Percentiles rank a stretch among this genome's conserved stretches.
These are phyloP conservation scores for Blastobotrys capitulatus DNA, from an alignment of 1,139 yeast species.

Conservation along the genomic window DNA sequence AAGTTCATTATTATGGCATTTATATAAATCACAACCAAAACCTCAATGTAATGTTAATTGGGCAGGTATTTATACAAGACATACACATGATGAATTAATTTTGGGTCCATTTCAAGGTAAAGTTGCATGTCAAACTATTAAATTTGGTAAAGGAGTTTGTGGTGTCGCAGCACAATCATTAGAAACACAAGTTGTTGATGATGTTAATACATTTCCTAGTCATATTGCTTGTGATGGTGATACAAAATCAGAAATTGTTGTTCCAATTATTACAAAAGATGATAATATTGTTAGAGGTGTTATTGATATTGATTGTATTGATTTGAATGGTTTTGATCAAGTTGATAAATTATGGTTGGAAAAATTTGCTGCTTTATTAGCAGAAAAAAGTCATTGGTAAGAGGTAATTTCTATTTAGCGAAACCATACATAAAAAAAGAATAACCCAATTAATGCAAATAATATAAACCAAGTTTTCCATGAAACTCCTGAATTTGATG, in stretches of 20 bases:
- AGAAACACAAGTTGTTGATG: slow-evolving; percentile 64
- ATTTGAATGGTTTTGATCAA: slow-evolving; percentile 57
- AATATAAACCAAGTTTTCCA: slow-evolving; percentile 75
- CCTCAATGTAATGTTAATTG: slow-evolving; percentile 56
- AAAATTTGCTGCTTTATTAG: slow-evolving; percentile 48
- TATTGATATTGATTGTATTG: slow-evolving; percentile 78
- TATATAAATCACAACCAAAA: slow-evolving; percentile 54
- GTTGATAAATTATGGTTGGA: slow-evolving; percentile 58
- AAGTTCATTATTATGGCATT: slow-evolving; percentile 82
- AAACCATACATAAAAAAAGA: slow-evolving; percentile 82
- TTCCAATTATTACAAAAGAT: slow-evolving; percentile 55
- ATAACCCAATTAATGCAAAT: slow-evolving; percentile 53
- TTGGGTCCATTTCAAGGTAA: slow-evolving; percentile 96
- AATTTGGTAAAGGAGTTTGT: slow-evolving; percentile 83
- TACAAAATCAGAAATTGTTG: slow-evolving; percentile 88
- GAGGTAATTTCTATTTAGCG: slow-evolving; percentile 12
- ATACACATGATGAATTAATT: slow-evolving; percentile 41
- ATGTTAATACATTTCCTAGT: slow-evolving; percentile 78
- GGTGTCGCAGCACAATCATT: slow-evolving; percentile 66
- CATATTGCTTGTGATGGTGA: slow-evolving; percentile 98
- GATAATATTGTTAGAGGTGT: slow-evolving; percentile 57
- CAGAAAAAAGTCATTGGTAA: slow-evolving; percentile 42
- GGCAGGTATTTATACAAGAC: slow-evolving; percentile 81
- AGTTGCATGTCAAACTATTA: slow-evolving; percentile 86
- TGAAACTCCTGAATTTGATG: slow-evolving; percentile 72